Evolutionary conservation across 2,329 filamentous ascomycete genomes (phyloP), one percentile per base, ranked within the genome.

Genomic region (Nothophoma quercina): DNA sequence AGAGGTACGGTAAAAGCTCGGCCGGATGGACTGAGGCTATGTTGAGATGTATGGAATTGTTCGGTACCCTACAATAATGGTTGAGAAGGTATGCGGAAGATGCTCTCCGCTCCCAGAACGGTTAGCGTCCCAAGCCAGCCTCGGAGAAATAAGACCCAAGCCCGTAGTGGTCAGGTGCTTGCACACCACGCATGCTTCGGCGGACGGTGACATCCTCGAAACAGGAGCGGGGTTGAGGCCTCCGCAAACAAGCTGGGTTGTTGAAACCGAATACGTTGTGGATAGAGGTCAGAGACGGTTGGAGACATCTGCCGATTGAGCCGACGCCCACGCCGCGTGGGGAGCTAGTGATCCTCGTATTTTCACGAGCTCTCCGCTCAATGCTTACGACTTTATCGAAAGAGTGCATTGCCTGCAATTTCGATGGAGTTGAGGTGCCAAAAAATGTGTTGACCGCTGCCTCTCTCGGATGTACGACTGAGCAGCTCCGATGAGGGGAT

Each of bases 1-100:
- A 44, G 33, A 49, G 35, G 29, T 19, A 41, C 40, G 40, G 40
- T n/a, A 41, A 34, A 50, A 45, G 40, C 45, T 44, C 40, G 44
- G 45, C 12, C 40, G 51, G 45, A 45, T n/a, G 16, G 28, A 22
- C 12, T 30, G 18, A 33, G 23, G 34, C 45, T 26, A 49, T 34
- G 44, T 54, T 29, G 29, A 49, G 45, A 25, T 55, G 39, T 35
- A 32, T 40, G 44, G 34, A 54, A 26, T 16, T 39, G 21, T 38
- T 43, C 43, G 26, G 19, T 25, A 36, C 28, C 25, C 42, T 53
- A 30, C 29, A 19, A 29, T 25, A 26, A n/a, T 38, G 22, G 33
- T 23, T 21, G 13, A 16, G 29, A 35, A 49, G 45, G 35, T 49
- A 13, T 29, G 6, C 51, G 51, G 51, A 55, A 15, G 25, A n/a